A percentile compares a stretch with the other conserved stretches of the same genome.
These are phyloP conservation scores for Chlamydomonas sphaeroides DNA, from an alignment of 139 green algal genomes.

Conservation along the genomic window DNA sequence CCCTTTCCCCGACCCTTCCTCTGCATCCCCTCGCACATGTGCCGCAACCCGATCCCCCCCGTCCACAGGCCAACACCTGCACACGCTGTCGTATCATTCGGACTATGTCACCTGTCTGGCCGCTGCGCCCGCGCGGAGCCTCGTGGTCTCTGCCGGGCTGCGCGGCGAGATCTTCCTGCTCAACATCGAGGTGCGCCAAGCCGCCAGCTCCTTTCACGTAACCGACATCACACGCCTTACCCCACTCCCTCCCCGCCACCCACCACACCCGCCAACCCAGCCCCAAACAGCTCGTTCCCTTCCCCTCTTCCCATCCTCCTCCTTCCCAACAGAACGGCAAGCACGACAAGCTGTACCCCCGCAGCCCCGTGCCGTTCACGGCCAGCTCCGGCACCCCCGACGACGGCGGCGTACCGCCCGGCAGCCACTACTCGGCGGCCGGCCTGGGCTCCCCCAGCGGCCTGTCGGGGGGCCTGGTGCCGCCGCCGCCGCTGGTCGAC, in stretches of 20 bases:
- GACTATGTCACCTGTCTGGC: constrained; percentile 75
- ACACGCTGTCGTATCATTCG: constrained; percentile 57
- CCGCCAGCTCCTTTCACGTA: too few species aligned
- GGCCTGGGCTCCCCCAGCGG: too few species aligned
- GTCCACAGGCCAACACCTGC: constrained; percentile 47
- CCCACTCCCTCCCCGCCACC: too few species aligned
- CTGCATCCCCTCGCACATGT: too few species aligned
- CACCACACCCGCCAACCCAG: too few species aligned
- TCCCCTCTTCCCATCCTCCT: neutral
- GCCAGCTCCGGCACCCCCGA: neutral
- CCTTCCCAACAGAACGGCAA: constrained; percentile 29
- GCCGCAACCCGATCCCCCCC: too few species aligned
- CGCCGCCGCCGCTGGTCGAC: neutral
- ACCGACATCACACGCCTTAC: too few species aligned
- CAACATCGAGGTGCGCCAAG: constrained; percentile 63
- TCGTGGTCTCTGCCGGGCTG: constrained; percentile 68
- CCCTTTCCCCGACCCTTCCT: too few species aligned
- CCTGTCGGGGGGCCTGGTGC: too few species aligned
- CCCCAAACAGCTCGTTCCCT: too few species aligned
- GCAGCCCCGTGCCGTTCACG: neutral
- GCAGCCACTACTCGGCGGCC: too few species aligned
- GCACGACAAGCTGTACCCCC: constrained; percentile 31
- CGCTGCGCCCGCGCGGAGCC: constrained; percentile 7
- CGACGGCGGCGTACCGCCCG: neutral
- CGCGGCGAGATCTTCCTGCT: constrained; percentile 68